Conservation (phyloP, 345 rosid genomes). For the Lenwebbia sp. region DNA sequence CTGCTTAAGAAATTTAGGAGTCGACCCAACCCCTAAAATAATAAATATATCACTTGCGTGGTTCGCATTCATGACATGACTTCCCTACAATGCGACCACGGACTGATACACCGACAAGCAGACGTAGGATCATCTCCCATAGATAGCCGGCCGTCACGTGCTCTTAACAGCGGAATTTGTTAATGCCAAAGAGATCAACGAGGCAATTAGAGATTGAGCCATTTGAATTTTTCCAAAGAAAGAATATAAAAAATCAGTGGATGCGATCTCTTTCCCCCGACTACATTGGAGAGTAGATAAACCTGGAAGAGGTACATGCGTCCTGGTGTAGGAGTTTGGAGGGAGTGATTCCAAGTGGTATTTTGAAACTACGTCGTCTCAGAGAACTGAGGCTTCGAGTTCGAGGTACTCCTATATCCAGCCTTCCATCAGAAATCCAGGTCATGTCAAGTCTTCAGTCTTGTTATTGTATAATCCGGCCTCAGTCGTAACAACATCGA, state of each 20-base stretch:
- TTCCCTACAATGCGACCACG: neutral
- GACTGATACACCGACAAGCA: neutral
- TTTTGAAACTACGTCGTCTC: neutral
- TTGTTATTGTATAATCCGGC: too few species aligned
- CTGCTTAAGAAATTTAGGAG: neutral
- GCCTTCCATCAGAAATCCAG: neutral
- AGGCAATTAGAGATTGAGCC: neutral
- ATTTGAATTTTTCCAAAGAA: neutral
- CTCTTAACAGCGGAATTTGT: neutral
- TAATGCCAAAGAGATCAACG: neutral
- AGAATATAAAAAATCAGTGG: neutral
- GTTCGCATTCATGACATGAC: neutral
- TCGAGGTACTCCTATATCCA: neutral
- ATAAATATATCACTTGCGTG: neutral
- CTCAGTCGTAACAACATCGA: too few species aligned
- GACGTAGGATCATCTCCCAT: neutral
- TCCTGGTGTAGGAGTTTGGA: neutral
- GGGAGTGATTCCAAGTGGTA: neutral
- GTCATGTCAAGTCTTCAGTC: neutral
- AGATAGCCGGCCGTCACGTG: neutral
- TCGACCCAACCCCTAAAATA: fast-evolving
- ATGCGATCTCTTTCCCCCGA: neutral
- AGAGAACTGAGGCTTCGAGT: neutral
- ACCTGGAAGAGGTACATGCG: neutral
- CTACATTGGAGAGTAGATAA: neutral